Evolutionary conservation across 768 basidiomycete species (phyloP).

Genomic region (Macrocybe gigantea): DNA sequence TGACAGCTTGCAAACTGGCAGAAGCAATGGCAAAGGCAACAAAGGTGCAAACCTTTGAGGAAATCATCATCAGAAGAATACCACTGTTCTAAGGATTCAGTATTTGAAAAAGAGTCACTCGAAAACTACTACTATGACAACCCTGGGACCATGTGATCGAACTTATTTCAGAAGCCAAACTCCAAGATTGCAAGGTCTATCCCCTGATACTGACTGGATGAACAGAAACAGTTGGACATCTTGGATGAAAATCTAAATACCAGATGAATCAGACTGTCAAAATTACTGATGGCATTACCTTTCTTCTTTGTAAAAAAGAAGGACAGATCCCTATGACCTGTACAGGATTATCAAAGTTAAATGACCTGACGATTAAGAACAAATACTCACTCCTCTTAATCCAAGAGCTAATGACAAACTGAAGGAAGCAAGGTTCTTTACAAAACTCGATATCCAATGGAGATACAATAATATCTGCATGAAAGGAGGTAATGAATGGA

Average conservation of each 20-base stretch:
- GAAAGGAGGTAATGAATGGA: slow-evolving; percentile 34
- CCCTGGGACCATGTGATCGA: slow-evolving; percentile 32
- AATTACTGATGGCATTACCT: slow-evolving; percentile 15
- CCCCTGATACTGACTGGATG: slow-evolving; percentile 20
- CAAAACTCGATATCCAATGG: slow-evolving; percentile 31
- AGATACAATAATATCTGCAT: slow-evolving; percentile 32
- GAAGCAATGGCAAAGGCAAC: slow-evolving; percentile 1
- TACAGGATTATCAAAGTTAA: slow-evolving; percentile 26
- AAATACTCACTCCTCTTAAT: slow-evolving; percentile 25
- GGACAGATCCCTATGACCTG: slow-evolving; percentile 15
- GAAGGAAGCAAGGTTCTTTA: slow-evolving; percentile 18
- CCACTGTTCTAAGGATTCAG: slow-evolving; percentile 2
- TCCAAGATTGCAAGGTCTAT: slow-evolving; percentile 27
- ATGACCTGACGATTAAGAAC: slow-evolving; percentile 24
- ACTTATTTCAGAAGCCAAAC: slow-evolving; percentile 19
- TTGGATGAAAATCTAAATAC: slow-evolving; percentile 21
- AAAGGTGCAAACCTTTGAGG: slow-evolving; percentile 4
- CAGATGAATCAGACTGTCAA: slow-evolving; percentile 16
- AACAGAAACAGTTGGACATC: slow-evolving; percentile 20
- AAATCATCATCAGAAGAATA: slow-evolving; percentile 2
- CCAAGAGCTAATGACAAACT: slow-evolving; percentile 18
- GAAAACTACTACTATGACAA: slow-evolving; percentile 20
- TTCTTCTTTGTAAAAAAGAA: slow-evolving; percentile 23
- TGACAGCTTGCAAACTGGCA: neutral
- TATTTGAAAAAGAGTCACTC: slow-evolving; percentile 12